Conservation (phyloP, 164 flowering plant species). For the Sextonia rubra region DNA sequence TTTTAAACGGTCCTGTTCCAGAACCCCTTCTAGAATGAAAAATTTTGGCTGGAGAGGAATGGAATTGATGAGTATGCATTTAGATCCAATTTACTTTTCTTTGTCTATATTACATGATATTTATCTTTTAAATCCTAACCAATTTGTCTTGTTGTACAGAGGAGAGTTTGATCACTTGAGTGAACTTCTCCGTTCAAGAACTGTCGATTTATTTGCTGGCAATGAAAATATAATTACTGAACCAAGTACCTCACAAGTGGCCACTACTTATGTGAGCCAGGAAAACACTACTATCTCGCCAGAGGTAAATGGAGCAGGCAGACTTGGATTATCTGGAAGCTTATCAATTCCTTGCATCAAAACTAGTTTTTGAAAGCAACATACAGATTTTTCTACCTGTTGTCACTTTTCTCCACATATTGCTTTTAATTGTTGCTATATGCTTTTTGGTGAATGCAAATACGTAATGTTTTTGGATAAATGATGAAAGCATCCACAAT, state of each 20-base stretch:
- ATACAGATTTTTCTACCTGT: neutral
- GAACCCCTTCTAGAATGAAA: no score
- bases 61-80: neutral
- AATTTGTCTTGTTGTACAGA: slow-evolving; percentile 33
- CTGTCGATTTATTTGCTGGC: slow-evolving; percentile 29
- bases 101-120: neutral
- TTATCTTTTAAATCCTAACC: neutral
- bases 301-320: slow-evolving; percentile 5
- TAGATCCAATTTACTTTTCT: neutral
- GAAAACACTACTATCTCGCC: neutral
- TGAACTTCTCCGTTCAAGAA: slow-evolving; percentile 59
- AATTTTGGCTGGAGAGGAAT: no score
- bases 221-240: slow-evolving; percentile 31
- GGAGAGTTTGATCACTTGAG: slow-evolving; percentile 72
- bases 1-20: no score
- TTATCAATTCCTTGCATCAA: slow-evolving; percentile 33
- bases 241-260: slow-evolving; percentile 18
- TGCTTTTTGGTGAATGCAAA: neutral
- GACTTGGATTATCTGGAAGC: slow-evolving; percentile 4
- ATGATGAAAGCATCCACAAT: no score
- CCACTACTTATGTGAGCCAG: slow-evolving; percentile 10
- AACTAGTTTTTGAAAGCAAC: slow-evolving; percentile 24
- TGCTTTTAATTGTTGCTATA: no score
- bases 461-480: neutral
- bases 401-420: neutral